A percentile compares a stretch with the other conserved stretches of the same genome.
Conservation (phyloP, 2,329 filamentous ascomycete species). For the Pseudogymnoascus sp. region DNA sequence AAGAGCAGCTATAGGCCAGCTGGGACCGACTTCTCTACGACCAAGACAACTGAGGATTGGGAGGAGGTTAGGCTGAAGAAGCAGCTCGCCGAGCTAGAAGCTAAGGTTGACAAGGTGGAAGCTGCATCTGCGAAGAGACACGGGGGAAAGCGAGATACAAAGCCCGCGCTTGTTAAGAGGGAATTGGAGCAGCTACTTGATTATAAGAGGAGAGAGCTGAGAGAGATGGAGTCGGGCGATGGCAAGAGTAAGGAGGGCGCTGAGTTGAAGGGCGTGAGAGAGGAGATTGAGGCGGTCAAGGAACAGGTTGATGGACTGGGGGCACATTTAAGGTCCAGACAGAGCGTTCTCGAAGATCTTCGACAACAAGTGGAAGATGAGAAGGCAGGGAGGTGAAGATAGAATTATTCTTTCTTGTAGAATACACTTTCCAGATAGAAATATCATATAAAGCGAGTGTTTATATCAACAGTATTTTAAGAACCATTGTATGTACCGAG, state of each 20-base stretch:
- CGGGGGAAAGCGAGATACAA: constrained; percentile 62
- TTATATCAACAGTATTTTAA: neutral
- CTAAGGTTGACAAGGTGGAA: constrained; percentile 78
- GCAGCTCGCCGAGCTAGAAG: constrained; percentile 80
- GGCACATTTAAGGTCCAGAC: constrained; percentile 67
- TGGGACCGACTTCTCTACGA: constrained; percentile 83
- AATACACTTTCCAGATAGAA: neutral
- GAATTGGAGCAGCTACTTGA: constrained; percentile 91
- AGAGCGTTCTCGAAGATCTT: constrained; percentile 68
- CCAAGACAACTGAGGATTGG: constrained; percentile 86
- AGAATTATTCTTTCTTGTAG: neutral
- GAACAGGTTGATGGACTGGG: constrained; percentile 93
- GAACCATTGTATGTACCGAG: neutral
- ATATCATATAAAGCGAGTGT: constrained; percentile 3
- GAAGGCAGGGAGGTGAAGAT: constrained; percentile 47
- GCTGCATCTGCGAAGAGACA: constrained; percentile 57
- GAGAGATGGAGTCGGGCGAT: constrained; percentile 65
- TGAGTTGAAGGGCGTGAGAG: constrained; percentile 66
- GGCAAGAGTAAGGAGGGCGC: constrained; percentile 62
- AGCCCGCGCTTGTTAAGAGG: constrained; percentile 85
- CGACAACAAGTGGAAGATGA: constrained; percentile 80
- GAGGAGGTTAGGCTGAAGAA: constrained; percentile 94
- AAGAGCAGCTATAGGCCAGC: constrained; percentile 71
- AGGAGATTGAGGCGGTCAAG: constrained; percentile 82
- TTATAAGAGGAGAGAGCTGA: constrained; percentile 78